Conservation (phyloP, 2,329 filamentous ascomycete species). For the Hypomyces perniciosus region DNA sequence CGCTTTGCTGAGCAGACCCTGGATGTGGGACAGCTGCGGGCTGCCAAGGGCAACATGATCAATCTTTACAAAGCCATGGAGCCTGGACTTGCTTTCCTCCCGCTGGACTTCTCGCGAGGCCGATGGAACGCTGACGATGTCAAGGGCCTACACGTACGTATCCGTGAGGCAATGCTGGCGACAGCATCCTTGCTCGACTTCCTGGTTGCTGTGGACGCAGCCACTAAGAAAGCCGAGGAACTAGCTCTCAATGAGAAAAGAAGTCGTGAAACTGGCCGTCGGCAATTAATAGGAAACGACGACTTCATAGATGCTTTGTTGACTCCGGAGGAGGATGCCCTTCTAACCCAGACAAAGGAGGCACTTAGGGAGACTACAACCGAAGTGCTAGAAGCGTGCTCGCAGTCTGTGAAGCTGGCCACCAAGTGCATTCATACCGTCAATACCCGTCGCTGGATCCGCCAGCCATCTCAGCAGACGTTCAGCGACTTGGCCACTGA, state of each 20-base stretch:
- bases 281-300: conserved; percentile 26
- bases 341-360: conserved; percentile 27
- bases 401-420: conserved; percentile 18
- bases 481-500: conserved; percentile 18
- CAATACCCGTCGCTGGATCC: conserved; percentile 27
- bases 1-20: conserved; percentile 17
- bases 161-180: conserved; percentile 30
- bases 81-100: conserved; percentile 37
- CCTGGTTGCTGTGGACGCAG: conserved; percentile 26
- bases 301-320: conserved; percentile 32
- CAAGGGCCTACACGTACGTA: conserved; percentile 27
- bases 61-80: conserved; percentile 31
- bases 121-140: conserved; percentile 41
- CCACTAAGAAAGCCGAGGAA: conserved; percentile 17
- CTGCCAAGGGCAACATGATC: conserved; percentile 24
- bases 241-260: conserved; percentile 11
- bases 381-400: conserved; percentile 21
- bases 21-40: conserved; percentile 26
- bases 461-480: conserved; percentile 16
- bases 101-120: conserved; percentile 40
- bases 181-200: conserved; percentile 36
- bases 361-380: conserved; percentile 26
- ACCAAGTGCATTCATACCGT: conserved; percentile 21
- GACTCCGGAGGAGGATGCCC: conserved; percentile 28
- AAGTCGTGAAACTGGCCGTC: conserved; percentile 16